Evolutionary conservation across 148 eudicot species (phyloP).

Genomic region (Vaccinium myrtillus): DNA sequence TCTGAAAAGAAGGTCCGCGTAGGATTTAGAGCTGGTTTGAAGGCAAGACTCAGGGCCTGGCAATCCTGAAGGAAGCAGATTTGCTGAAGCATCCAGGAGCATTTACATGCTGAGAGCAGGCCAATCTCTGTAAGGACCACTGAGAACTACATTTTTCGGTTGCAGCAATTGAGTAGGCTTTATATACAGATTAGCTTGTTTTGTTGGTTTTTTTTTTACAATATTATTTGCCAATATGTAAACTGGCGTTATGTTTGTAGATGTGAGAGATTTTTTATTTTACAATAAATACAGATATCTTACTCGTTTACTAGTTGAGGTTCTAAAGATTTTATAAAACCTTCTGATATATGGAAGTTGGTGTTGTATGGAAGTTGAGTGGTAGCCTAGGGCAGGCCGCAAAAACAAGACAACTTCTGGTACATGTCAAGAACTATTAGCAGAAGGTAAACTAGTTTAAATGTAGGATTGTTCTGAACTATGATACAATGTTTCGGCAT

Average conservation of each 20-base stretch:
- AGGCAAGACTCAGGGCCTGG: slow-evolving; percentile 22
- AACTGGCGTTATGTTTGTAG: background rate
- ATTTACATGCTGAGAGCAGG: slow-evolving; percentile 21
- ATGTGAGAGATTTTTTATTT: background rate
- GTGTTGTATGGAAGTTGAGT: background rate
- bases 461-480: background rate
- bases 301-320: background rate
- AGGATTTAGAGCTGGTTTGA: slow-evolving; percentile 24
- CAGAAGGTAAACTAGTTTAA: background rate
- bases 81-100: slow-evolving; percentile 18
- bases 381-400: too few relatives aligned
- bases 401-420: too few relatives aligned
- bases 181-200: slow-evolving; percentile 5
- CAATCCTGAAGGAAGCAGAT: background rate
- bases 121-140: slow-evolving; percentile 61
- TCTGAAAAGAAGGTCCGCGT: slow-evolving; percentile 23
- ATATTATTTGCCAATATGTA: background rate
- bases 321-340: background rate
- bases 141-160: background rate
- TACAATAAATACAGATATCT: background rate
- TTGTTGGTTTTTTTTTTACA: background rate
- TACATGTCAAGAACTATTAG: background rate
- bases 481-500: background rate
- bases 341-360: background rate
- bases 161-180: background rate